Base-by-base conservation (phyloP, 106 monocot genomes). In the Ottelia alismoides region DNA sequence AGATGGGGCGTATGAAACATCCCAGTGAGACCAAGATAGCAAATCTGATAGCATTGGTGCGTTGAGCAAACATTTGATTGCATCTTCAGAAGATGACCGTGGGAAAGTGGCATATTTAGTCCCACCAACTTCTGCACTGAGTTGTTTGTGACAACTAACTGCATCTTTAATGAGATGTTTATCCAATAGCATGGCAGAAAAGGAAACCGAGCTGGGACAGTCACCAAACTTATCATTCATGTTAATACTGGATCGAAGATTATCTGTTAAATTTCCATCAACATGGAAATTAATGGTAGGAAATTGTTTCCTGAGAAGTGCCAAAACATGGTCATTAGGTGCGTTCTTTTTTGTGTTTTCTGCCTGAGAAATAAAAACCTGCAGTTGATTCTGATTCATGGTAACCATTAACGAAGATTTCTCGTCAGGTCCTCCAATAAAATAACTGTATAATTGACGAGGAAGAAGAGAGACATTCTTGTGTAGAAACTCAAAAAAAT, bases 21-120 rank as follows among this genome's bases (percentile, higher is more conserved):
- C 85, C 98, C 98, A 98, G 56, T 98, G 89, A n/a, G 90, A 85
- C 85, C 89, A 98, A 45, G 73, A 74, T 0, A 58, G 46, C 56
- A 98, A 55, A 79, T 98, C 98, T 28, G 82, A 85, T 45, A 98
- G 31, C 78, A 98, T 79, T 28, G 98, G 98, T 32, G 79, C 85
- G 31, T 75, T 85, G 29, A 74, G 67, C 49, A 98, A 76, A 51
- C 90, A 83, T 25, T 82, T 64, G 60, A 90, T 27, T 30, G 85
- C 98, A 59, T 98, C 82, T 70, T 68, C 69, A 20, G 69, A 65
- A 59, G 82, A 65, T 49, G 3, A 59, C 45, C 31, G 54, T 48
- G 20, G 44, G 53, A 71, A 56, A 51, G 1, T 30, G 51, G 24
- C 51, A 40, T 70, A 11, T 21, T 61, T 58, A 16, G 20, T 43